Base-by-base conservation (phyloP, 257 asterid genomes). In the Petrea volubilis region DNA sequence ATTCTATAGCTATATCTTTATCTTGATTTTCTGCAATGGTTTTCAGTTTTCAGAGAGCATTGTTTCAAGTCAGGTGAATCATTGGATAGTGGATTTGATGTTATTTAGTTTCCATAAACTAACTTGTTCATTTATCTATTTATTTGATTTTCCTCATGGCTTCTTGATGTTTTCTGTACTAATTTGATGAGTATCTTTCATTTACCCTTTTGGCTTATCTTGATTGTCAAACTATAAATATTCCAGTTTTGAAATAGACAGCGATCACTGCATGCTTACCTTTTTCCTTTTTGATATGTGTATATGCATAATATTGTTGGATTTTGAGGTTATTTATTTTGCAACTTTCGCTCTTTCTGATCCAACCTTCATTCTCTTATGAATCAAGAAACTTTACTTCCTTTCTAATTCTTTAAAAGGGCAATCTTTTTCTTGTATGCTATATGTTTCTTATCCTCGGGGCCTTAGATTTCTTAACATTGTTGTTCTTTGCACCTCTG, bases 351-450 rank as follows among this genome's bases (percentile, higher is more conserved):
- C 25, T 76, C 12, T 70, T 5, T 56, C 50, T 52, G 41, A 51
- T 78, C 36, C 38, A 52, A 24, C 61, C 41, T 44, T 57, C 60
- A 11, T 18, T 68, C 65, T 25, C 24, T 72, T 68, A 51, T 59
- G 55, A 44, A 31, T 64, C 41, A 31, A 47, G 10, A 44, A 21
- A 67, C 69, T 25, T 53, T 43, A 46, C 9, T 49, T 33, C 67
- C 55, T 73, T 72, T 68, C 71, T 47, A 20, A 27, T 70, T 68
- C 60, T 49, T 57, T 44, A 15, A 65, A 69, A 43, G 23, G 60
- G 27, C 29, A 53, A 7, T 70, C 64, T 50, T 52, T 74, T 28
- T 49, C 41, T 56, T 61, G 40, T 64, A 38, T 52, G 64, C 71
- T 63, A 40, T 68, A 15, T 31, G 33, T 70, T 62, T 64, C 60